Conservation (phyloP, 306 rosid genomes). For the Prunus mume region DNA sequence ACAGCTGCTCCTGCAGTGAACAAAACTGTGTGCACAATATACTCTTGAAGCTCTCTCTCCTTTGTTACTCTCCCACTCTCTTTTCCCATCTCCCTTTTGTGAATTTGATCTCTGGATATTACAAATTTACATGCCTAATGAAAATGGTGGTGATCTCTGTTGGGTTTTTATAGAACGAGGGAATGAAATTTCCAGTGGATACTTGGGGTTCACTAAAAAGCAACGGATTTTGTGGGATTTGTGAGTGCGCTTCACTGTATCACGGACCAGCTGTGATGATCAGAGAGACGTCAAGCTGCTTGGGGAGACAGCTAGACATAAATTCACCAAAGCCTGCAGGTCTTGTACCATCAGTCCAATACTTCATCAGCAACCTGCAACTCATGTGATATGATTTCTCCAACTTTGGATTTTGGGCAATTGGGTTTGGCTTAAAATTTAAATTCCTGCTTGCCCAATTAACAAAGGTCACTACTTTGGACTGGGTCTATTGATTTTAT, state of each 20-base stretch:
- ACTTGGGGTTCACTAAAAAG: not conserved
- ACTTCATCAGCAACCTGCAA: conserved; percentile 13
- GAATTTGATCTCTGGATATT: not conserved
- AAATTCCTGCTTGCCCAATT: too few species aligned
- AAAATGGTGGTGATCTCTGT: not conserved
- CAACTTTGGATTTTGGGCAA: conserved; percentile 28
- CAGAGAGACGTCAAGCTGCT: conserved; percentile 37
- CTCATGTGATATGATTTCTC: conserved; percentile 51
- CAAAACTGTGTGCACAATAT: conserved; percentile 36
- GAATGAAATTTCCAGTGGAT: not conserved
- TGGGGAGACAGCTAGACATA: conserved; percentile 75
- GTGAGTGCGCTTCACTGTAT: conserved; percentile 26
- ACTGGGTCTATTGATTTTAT: too few species aligned
- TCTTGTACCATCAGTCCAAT: not conserved
- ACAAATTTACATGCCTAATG: not conserved
- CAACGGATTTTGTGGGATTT: not conserved
- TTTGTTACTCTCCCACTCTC: conserved; percentile 40
- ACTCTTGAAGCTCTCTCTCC: conserved; percentile 45
- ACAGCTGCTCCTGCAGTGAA: conserved; percentile 66
- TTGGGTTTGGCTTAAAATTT: conserved; percentile 29
- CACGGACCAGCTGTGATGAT: conserved; percentile 50
- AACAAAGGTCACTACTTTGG: too few species aligned
- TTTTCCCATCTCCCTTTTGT: conserved; percentile 44
- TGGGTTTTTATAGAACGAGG: conserved; percentile 3
- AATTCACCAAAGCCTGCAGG: conserved; percentile 28